A percentile compares a stretch with the other conserved stretches of the same genome.
Conservation (phyloP, 78 protist species). For the Dictyostelium intermedium region DNA sequence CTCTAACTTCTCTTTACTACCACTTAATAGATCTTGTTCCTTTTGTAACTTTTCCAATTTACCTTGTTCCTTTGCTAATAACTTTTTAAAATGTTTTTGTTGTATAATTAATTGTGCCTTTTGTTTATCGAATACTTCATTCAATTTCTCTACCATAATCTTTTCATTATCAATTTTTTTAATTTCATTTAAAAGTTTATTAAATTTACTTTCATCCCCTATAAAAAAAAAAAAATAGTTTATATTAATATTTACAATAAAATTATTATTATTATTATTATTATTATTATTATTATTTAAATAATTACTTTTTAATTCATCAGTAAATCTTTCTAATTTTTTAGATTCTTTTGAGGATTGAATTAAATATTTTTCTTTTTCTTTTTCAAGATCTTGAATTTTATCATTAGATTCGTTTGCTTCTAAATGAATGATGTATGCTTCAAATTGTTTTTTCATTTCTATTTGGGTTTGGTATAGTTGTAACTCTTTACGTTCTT, state of each 20-base stretch:
- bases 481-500: constrained; percentile 88
- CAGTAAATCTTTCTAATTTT: neutral
- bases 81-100: neutral
- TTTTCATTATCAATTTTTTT: constrained; percentile 39
- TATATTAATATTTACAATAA: neutral
- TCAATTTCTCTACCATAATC: neutral
- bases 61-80: neutral
- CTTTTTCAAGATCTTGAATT: neutral
- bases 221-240: neutral
- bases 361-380: neutral
- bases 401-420: neutral
- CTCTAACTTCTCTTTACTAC: neutral
- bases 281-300: neutral
- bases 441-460: constrained; percentile 84
- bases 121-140: constrained; percentile 30
- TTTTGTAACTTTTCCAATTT: neutral
- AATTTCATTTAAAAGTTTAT: constrained; percentile 12
- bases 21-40: neutral
- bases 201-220: constrained; percentile 1
- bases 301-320: neutral
- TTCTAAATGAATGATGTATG: constrained; percentile 75
- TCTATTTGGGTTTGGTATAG: constrained; percentile 71
- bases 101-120: constrained; percentile 59
- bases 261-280: neutral
- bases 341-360: neutral